Evolutionary conservation across 2,329 filamentous ascomycete species (phyloP).

Genomic region (Rutstroemia sp.): DNA sequence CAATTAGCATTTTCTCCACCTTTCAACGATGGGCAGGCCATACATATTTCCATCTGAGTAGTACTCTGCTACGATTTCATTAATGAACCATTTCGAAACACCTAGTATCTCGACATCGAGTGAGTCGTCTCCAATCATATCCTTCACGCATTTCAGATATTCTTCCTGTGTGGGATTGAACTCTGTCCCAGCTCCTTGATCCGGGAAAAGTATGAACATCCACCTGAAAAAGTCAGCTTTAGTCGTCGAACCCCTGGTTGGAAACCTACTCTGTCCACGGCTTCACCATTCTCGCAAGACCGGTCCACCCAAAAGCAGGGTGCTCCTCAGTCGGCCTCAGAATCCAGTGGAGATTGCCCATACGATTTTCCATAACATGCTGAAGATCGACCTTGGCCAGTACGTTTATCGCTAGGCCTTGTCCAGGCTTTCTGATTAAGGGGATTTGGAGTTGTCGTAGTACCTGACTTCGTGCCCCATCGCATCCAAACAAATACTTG

Average conservation of each 20-base stretch:
- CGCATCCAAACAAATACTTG: conserved; percentile 52
- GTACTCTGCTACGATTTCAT: conserved; percentile 51
- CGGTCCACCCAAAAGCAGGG: conserved; percentile 43
- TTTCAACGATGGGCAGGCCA: background rate
- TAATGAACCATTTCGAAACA: conserved; percentile 51
- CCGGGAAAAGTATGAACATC: conserved; percentile 48
- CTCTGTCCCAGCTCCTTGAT: conserved; percentile 31
- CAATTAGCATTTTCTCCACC: background rate
- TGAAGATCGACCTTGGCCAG: conserved; percentile 43
- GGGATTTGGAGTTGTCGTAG: conserved; percentile 40
- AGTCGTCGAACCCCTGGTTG: background rate
- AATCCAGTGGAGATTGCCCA: conserved; percentile 54
- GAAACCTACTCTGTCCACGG: conserved; percentile 45
- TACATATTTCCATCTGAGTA: conserved; percentile 35
- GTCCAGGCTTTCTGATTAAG: conserved; percentile 36
- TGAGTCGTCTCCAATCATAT: conserved; percentile 48
- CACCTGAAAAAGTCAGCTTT: conserved; percentile 32
- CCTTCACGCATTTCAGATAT: conserved; percentile 37
- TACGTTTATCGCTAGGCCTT: conserved; percentile 43
- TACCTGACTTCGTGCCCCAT: conserved; percentile 42
- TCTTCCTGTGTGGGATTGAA: conserved; percentile 39
- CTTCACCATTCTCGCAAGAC: conserved; percentile 51
- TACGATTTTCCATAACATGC: conserved; percentile 40
- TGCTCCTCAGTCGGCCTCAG: conserved; percentile 46
- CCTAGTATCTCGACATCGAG: conserved; percentile 43